Evolutionary conservation across 176 grass and related monocot genomes (phyloP), one percentile per base, ranked within the genome.

Genomic region (Avena insularis): DNA sequence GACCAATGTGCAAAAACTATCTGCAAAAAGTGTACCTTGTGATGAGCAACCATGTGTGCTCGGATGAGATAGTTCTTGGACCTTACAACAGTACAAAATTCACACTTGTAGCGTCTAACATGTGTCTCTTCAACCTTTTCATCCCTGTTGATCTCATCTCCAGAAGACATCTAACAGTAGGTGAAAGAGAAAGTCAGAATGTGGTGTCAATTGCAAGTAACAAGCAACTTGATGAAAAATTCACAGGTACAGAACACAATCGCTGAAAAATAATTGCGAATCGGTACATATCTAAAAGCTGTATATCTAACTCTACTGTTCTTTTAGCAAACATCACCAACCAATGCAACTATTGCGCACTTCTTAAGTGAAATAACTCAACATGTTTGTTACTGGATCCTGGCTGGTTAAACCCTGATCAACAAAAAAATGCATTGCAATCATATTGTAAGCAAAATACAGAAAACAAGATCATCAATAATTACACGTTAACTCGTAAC

Each of bases 61-160:
- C 68, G 72, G 4, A 95, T 92, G 14, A 95, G 84, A 66, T 38
- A 91, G 58, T 83, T 89, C 82, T 95, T 95, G 3, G 89, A 93
- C 78, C 89, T 85, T 50, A 90, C 71, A 77, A 95, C 80, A 2
- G 48, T 75, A 60, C 91, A 95, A 80, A 89, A 91, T 31, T 89
- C 89, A 89, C 93, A 95, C 51, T 85, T 83, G 79, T 93, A 91
- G 62, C 81, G 86, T 33, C 91, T 93, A 62, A 93, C 83, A 63
- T 27, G 29, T 12, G 47, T 78, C 5, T 72, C 82, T 46, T 74
- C 29, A 77, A 66, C 31, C 13, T 43, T 60, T 19, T n/a, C 49
- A 31, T 68, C 83, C 17, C 53, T 46, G 8, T 49, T 43, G 5
- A 81, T 76, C 70, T 84, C 76, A 75, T 56, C 76, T 72, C 60